Evolutionary conservation across 768 basidiomycete genomes (phyloP).

Genomic region (Hygrophoropsis aurantiaca): DNA sequence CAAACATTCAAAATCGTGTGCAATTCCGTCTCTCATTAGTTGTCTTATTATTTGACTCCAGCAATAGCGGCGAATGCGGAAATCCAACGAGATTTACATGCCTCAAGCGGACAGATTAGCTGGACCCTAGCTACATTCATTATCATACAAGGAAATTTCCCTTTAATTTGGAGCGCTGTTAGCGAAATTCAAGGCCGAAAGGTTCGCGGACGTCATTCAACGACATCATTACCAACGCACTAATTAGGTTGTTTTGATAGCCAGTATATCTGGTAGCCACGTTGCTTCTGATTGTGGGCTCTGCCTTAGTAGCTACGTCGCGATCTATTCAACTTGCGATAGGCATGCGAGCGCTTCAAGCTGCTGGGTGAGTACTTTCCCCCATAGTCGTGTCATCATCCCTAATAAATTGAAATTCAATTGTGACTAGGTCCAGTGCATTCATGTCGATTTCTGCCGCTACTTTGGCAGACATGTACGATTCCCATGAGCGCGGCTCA

Average conservation of each 20-base stretch:
- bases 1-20: conserved; percentile 28
- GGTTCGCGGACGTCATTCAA: conserved; percentile 31
- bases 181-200: conserved; percentile 79
- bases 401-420: not conserved
- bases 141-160: conserved; percentile 64
- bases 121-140: conserved; percentile 71
- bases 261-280: conserved; percentile 57
- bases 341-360: conserved; percentile 67
- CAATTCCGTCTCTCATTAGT: not conserved
- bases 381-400: too few species aligned
- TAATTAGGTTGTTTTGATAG: conserved; percentile 23
- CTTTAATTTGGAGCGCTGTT: conserved; percentile 67
- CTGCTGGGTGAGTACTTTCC: conserved; percentile 45
- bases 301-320: conserved; percentile 57
- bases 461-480: conserved; percentile 78
- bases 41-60: not conserved
- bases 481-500: conserved; percentile 73
- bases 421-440: conserved; percentile 53
- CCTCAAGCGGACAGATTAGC: conserved; percentile 63
- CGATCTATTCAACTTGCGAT: conserved; percentile 59
- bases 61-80: conserved; percentile 62
- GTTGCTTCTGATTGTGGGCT: conserved; percentile 53
- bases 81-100: conserved; percentile 60
- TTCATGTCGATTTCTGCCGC: conserved; percentile 75
- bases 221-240: not conserved